Conservation (phyloP, 2,329 filamentous ascomycete species). For the Mycogone perniciosa region DNA sequence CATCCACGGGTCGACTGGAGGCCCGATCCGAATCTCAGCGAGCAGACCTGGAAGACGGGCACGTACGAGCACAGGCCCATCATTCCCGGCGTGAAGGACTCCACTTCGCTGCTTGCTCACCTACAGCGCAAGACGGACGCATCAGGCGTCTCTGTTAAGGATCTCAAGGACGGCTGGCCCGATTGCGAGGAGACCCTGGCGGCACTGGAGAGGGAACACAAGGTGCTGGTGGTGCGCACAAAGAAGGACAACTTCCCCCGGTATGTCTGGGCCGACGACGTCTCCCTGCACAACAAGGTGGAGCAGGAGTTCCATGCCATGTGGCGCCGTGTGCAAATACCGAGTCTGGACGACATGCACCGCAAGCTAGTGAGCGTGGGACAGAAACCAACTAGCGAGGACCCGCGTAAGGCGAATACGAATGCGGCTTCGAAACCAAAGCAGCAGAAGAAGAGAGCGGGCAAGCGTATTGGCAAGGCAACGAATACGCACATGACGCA, state of each 20-base stretch:
- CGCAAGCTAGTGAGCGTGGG: slow-evolving; percentile 70
- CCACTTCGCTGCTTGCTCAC: slow-evolving; percentile 69
- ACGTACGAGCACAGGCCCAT: slow-evolving; percentile 79
- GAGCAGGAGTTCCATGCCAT: slow-evolving; percentile 77
- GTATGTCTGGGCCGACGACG: slow-evolving; percentile 85
- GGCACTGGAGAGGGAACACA: slow-evolving; percentile 68
- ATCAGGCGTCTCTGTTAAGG: slow-evolving; percentile 74
- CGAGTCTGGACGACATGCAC: slow-evolving; percentile 68
- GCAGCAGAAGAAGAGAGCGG: slow-evolving; percentile 64
- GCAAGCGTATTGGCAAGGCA: slow-evolving; percentile 67
- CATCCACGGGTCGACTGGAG: slow-evolving; percentile 55
- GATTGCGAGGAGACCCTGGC: slow-evolving; percentile 74
- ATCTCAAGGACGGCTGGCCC: slow-evolving; percentile 94
- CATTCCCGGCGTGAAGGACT: slow-evolving; percentile 70
- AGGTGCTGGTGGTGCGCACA: slow-evolving; percentile 77
- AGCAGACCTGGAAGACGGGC: slow-evolving; percentile 60
- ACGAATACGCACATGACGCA: slow-evolving; percentile 85
- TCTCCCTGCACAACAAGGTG: slow-evolving; percentile 66
- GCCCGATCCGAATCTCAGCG: slow-evolving; percentile 53
- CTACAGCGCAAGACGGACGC: slow-evolving; percentile 78
- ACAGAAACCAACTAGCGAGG: slow-evolving; percentile 78
- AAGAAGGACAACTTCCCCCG: slow-evolving; percentile 87
- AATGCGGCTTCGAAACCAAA: slow-evolving; percentile 52
- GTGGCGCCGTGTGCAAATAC: slow-evolving; percentile 77
- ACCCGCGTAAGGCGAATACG: slow-evolving; percentile 47